These are phyloP conservation scores for Aspergillus costaricaensis DNA, from an alignment of 2,329 filamentous ascomycete species.

Conservation along the genomic window DNA sequence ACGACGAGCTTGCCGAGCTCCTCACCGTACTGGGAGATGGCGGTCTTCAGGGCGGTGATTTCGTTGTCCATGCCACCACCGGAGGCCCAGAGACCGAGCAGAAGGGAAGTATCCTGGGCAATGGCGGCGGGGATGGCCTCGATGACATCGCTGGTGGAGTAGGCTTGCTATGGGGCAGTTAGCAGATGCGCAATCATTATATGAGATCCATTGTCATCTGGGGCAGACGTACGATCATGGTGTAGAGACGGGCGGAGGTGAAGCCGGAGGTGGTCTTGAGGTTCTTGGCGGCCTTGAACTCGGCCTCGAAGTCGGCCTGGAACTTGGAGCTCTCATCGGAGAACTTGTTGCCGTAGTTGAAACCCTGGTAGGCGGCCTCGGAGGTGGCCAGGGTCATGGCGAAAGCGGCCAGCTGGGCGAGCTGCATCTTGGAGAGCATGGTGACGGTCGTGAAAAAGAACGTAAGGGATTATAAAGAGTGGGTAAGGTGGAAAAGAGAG, in stretches of 20 bases:
- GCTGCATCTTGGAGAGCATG: conserved; percentile 34
- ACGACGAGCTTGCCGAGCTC: conserved; percentile 62
- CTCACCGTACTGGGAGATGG: conserved; percentile 68
- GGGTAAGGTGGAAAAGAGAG: not conserved
- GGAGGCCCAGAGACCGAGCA: conserved; percentile 84
- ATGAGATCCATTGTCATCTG: not conserved
- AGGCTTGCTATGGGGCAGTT: conserved; percentile 37
- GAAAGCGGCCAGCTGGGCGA: conserved; percentile 36
- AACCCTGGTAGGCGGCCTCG: conserved; percentile 46
- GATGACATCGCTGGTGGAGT: conserved; percentile 65
- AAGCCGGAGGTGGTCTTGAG: conserved; percentile 42
- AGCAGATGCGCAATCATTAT: not conserved
- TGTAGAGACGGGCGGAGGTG: conserved; percentile 58
- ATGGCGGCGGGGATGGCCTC: conserved; percentile 81
- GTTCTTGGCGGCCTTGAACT: conserved; percentile 48
- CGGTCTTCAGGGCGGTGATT: conserved; percentile 68
- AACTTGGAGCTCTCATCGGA: conserved; percentile 43
- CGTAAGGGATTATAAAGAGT: not conserved
- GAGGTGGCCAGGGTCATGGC: conserved; percentile 37
- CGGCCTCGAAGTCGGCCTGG: conserved; percentile 46
- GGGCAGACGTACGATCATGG: conserved; percentile 54
- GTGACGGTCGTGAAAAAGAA: conserved; percentile 11
- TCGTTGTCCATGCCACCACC: conserved; percentile 73
- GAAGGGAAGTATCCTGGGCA: conserved; percentile 71
- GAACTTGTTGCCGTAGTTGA: conserved; percentile 51